Evolutionary conservation across 768 basidiomycete genomes (phyloP).

Genomic region (Tremella mesenterica): DNA sequence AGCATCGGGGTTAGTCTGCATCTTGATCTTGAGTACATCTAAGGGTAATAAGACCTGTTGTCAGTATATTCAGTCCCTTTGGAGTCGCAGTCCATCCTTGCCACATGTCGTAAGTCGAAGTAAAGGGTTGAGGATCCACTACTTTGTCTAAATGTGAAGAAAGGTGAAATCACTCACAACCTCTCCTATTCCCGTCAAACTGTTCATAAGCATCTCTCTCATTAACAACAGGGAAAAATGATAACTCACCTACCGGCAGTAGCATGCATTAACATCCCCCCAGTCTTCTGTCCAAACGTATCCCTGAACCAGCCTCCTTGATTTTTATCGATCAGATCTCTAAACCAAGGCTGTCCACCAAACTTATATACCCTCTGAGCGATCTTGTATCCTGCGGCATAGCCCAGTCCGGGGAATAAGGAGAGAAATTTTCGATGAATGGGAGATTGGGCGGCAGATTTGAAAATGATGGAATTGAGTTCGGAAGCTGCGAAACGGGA

Average conservation of each 20-base stretch:
- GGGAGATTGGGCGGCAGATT: conserved; percentile 65
- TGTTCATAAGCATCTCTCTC: conserved; percentile 18
- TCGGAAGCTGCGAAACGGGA: conserved; percentile 49
- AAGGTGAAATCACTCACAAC: conserved; percentile 52
- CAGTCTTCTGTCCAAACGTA: conserved; percentile 84
- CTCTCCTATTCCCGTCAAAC: conserved; percentile 78
- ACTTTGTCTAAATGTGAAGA: neutral
- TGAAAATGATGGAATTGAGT: conserved; percentile 75
- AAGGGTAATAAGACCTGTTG: conserved; percentile 71
- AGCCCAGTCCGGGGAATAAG: conserved; percentile 92
- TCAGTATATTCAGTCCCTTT: neutral
- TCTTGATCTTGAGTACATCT: conserved; percentile 95
- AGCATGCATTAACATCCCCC: conserved; percentile 93
- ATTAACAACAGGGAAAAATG: neutral
- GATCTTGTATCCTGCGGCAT: conserved; percentile 96
- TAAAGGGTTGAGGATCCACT: neutral
- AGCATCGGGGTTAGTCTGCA: conserved; percentile 91
- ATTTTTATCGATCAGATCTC: conserved; percentile 75
- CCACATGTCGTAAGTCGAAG: no score
- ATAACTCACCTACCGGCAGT: conserved; percentile 71
- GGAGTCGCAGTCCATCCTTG: no score
- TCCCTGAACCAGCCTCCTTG: conserved; percentile 74
- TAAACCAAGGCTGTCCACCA: conserved; percentile 95
- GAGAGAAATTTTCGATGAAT: conserved; percentile 65
- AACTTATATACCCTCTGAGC: conserved; percentile 94